A percentile compares a stretch with the other conserved stretches of the same genome.
Evolutionary conservation across 371 early-diverging fungal species (phyloP).

Genomic region (Dinochytrium kinnereticum): DNA sequence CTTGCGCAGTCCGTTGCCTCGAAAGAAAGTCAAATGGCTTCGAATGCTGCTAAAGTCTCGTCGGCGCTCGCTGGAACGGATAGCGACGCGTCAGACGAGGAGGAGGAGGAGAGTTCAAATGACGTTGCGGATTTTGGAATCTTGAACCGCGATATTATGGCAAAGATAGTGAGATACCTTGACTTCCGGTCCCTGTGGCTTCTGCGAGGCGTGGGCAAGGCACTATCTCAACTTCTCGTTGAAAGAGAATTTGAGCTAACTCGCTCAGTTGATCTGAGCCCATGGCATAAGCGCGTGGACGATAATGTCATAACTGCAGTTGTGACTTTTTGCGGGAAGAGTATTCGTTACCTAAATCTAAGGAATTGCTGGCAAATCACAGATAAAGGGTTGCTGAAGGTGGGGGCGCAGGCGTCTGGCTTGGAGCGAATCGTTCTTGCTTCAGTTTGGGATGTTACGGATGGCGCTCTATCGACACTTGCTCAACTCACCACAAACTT

Average conservation of each 20-base stretch:
- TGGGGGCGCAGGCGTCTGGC: constrained; percentile 45
- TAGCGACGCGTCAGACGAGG: constrained; percentile 1
- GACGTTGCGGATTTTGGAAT: constrained; percentile 12
- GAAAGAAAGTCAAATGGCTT: constrained; percentile 19
- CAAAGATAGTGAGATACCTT: constrained; percentile 36
- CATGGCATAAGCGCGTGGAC: constrained; percentile 50
- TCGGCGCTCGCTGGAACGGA: constrained; percentile 1
- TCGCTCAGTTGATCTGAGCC: constrained; percentile 42
- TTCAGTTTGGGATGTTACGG: constrained; percentile 57
- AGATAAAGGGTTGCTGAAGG: constrained; percentile 61
- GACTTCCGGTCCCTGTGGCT: constrained; percentile 37
- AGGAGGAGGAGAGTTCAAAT: neutral
- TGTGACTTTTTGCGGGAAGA: constrained; percentile 41
- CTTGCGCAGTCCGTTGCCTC: constrained; percentile 52
- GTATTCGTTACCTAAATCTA: constrained; percentile 62
- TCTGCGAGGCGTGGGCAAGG: constrained; percentile 37
- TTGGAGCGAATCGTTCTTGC: constrained; percentile 42
- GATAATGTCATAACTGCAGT: constrained; percentile 40
- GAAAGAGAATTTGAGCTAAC: constrained; percentile 33
- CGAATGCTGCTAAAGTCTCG: constrained; percentile 8
- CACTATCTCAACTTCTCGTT: constrained; percentile 33
- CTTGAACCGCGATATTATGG: constrained; percentile 28
- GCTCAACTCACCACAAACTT: constrained; percentile 44
- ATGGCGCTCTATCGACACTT: constrained; percentile 41
- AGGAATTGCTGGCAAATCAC: constrained; percentile 82